Base-by-base conservation (phyloP, 805 yeast genomes). In the Suhomyces pyralidae region DNA sequence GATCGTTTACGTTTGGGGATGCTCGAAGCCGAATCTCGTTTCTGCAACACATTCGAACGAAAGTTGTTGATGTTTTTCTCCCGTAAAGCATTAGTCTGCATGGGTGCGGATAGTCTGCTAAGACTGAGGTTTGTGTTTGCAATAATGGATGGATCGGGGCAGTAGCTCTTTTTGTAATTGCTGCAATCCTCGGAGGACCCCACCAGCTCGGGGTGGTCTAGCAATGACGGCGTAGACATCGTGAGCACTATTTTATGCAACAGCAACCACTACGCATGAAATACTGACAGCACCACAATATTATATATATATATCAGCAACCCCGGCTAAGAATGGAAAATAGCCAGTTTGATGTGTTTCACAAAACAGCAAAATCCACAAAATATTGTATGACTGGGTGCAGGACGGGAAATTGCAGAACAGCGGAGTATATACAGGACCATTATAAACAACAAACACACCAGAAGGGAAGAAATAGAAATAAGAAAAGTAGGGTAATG, bases 111-210 rank as follows among this genome's bases (percentile, higher is more conserved):
- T 2, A 42, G 26, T 5, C 49, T 26, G 42, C 58, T 55, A 17
- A 55, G 49, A 40, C 46, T 56, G 25, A 56, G 25, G 49, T 56
- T 56, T 48, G 59, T 56, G 26, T 49, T 46, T 20, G 59, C 59
- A 24, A 56, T 50, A 26, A 56, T 51, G 32, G 43, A 44, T 6
- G 59, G 52, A 26, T 55, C 52, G 12, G 55, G 58, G 32, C 24
- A 30, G 30, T 25, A 48, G 7, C 30, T 14, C 24, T 47, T 47
- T 9, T 10, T 38, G 17, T 9, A 17, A 17, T 38, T 38, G 24
- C 7, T 8, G 42, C 42, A 17, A 17, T 45, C 36, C 19, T 24
- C 22, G 20, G 30, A 14, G 19, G 26, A 19, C 10, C n/a, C 17
- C 8, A n/a, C 40, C 20, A 15, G 40, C 17, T 36, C 40, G 24